Percentiles rank a stretch among this genome's conserved stretches.
Evolutionary conservation across 805 yeast genomes (phyloP).

Genomic region (Candida silvatica): DNA sequence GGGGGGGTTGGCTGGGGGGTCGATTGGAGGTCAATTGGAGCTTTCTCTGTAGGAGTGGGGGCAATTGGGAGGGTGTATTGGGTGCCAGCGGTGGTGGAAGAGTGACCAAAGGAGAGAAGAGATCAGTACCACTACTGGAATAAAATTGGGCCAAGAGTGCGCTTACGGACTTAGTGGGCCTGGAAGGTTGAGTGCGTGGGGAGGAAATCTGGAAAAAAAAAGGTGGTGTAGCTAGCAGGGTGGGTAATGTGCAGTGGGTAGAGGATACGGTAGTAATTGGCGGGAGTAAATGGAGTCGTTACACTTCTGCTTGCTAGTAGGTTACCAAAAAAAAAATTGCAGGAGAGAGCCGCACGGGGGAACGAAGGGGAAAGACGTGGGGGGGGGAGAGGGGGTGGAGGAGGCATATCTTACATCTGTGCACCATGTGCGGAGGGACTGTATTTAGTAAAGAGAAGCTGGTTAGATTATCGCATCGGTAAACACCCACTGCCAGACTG

Average conservation of each 20-base stretch:
- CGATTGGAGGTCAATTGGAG: background rate
- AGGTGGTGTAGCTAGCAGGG: background rate
- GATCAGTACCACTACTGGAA: too few relatives aligned
- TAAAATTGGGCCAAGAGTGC: too few relatives aligned
- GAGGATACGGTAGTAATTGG: background rate
- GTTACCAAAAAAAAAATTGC: background rate
- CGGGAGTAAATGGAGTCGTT: background rate
- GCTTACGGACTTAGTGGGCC: too few relatives aligned
- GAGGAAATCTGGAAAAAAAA: background rate
- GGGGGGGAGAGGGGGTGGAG: background rate
- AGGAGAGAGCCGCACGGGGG: background rate
- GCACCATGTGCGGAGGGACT: too few relatives aligned
- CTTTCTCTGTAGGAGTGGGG: too few relatives aligned
- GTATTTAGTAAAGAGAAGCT: background rate
- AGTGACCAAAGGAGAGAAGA: too few relatives aligned
- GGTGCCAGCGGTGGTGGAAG: too few relatives aligned
- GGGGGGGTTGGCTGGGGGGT: background rate
- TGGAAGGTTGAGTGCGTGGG: too few relatives aligned
- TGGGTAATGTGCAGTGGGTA: background rate
- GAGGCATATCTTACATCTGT: too few relatives aligned
- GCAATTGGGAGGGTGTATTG: background rate
- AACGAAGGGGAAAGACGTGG: background rate
- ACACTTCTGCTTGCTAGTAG: too few relatives aligned
- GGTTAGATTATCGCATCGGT: background rate
- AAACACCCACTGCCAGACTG: slow-evolving; percentile 2